Evolutionary conservation across 805 yeast species (phyloP), one percentile per base, ranked within the genome.

Genomic region (Cyberlindnera euphorbiiphila): DNA sequence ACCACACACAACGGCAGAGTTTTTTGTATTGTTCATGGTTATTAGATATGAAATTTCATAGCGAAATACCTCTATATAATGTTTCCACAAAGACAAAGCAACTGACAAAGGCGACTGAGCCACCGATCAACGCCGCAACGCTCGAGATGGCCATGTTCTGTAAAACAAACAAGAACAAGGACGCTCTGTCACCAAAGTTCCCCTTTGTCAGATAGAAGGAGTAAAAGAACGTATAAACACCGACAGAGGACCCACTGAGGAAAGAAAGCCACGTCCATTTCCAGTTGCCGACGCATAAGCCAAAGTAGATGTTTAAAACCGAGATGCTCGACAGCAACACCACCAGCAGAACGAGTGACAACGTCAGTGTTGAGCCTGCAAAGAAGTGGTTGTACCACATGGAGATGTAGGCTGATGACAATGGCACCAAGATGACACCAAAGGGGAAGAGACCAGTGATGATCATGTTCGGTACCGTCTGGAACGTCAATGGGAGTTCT

Each of bases 361-460:
- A 17, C 5, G 49, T 36, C 10, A 57, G 40, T 7, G 46, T 30
- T 2, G 46, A 26, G n/a, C 37, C 43, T 4, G 49, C 43, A 27
- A 39, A 53, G 42, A 45, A 49, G 39, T 49, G 56, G 36, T 51
- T 47, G 40, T 50, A 54, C 59, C 59, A 54, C 14, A 54, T 14
- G 2, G 58, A 45, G 26, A 54, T 39, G 33, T 47, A 57, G 6
- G 50, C 29, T 3, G 54, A 47, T 11, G 60, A 58, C 22, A 58
- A 32, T 35, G 57, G 58, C 4, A 53, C 49, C 22, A 52, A 29
- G 17, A 54, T 39, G 11, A 50, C 47, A 36, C 56, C 53, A 29
- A 56, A 55, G 34, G 62, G 62, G 49, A 57, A 53, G 3, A 54
- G 35, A 3, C 58, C 62, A 10, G 54, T 49, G 27, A 58, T 49